A percentile compares a stretch with the other conserved stretches of the same genome.
phyloP scores from a whole-genome alignment of 2,329 filamentous ascomycete species.

The Fusarium longipes region DNA sequence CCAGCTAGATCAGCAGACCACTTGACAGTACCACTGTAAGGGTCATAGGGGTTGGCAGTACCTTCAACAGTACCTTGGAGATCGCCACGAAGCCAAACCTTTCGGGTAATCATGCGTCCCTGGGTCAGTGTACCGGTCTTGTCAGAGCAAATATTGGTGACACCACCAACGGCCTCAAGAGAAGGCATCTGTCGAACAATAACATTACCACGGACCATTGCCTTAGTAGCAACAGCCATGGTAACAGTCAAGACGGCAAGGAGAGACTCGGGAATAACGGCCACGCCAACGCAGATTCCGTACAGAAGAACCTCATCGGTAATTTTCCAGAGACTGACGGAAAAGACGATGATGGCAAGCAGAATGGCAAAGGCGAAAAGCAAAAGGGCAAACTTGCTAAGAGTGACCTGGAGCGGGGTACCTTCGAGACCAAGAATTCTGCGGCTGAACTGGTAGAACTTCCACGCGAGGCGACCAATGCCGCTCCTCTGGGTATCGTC shows the following conservation, averaged over 20 bases:
- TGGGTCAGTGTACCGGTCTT: conserved; percentile 76
- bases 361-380: conserved; percentile 78
- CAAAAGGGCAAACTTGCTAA: conserved; percentile 85
- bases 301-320: conserved; percentile 69
- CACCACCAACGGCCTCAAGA: conserved; percentile 74
- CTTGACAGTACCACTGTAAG: conserved; percentile 64
- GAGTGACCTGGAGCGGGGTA: conserved; percentile 85
- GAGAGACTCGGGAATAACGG: conserved; percentile 73
- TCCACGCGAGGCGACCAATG: conserved; percentile 58
- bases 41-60: conserved; percentile 70
- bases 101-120: conserved; percentile 73
- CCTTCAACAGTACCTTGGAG: conserved; percentile 65
- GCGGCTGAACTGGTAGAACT: conserved; percentile 57
- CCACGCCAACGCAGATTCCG: conserved; percentile 70
- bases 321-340: conserved; percentile 65
- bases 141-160: conserved; percentile 78
- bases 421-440: conserved; percentile 75
- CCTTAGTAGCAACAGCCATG: conserved; percentile 73
- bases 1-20: conserved; percentile 58
- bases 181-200: conserved; percentile 74
- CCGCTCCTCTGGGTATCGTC: conserved; percentile 56
- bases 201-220: conserved; percentile 72
- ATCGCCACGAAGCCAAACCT: conserved; percentile 69
- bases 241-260: conserved; percentile 78
- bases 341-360: conserved; percentile 71